Base-by-base conservation (phyloP, 768 basidiomycete genomes). In the Cyclocybe aegerita region DNA sequence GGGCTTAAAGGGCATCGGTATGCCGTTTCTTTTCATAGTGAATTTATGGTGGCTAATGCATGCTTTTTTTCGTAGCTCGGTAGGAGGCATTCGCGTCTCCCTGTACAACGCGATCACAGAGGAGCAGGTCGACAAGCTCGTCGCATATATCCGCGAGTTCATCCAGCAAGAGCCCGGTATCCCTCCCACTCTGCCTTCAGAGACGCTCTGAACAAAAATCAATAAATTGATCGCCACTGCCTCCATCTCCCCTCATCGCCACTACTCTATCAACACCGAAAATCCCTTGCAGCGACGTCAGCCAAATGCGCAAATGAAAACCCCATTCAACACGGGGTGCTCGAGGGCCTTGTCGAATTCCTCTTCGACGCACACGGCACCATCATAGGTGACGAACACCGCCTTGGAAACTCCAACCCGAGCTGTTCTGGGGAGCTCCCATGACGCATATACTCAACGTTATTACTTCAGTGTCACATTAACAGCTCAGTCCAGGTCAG, bases 1-100 rank as follows among this genome's bases (percentile, higher is more conserved):
- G 90, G 89, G 32, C 70, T 97, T 49, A 95, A 93, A 67, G 97
- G 97, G 0, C 97, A 99, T 74, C 80, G 96, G 83, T 93, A 62
- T 57, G 90, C 73, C 9, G 33, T 48, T 43, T 55, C 34, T 46
- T 14, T 30, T 10, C 12, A 37, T 34, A 9, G 38, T 42, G 31
- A 12, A 46, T 43, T 16, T 17, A 7, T n/a, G 4, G 1, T 46
- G 33, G 10, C 48, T 52, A 30, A 55, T 39, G 45, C 15, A 34
- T 31, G 30, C 34, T 34, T 31, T 34, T 31, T 17, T 40, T 36
- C 58, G 9, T 47, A 84, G 83, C 33, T 82, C 82, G 11, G 75
- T 83, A 40, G 82, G 83, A 80, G 89, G 91, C 11, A 83, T 92
- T 43, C 86, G 94, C 30, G 79, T 87, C 4, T 94, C 92, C 14